Conservation (phyloP, 805 yeast genomes). For the Ogataea haglerorum region DNA sequence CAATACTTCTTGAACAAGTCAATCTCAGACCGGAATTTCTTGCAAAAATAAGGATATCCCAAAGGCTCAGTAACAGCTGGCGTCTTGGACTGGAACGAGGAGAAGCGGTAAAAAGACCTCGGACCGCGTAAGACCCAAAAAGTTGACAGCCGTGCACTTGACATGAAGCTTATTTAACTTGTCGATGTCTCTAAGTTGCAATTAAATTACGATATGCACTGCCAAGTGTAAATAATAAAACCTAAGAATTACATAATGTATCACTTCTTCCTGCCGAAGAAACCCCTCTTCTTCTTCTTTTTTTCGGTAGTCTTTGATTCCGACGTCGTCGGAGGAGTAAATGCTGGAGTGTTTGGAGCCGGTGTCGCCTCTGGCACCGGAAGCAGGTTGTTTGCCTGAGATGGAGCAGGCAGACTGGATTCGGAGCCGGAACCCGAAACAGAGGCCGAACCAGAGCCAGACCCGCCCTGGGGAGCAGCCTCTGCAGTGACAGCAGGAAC, state of each 20-base stretch:
- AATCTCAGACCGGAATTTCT: conserved; percentile 21
- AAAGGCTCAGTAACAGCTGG: conserved; percentile 12
- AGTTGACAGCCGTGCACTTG: neutral
- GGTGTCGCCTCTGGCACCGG: conserved; percentile 32
- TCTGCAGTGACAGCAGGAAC: neutral
- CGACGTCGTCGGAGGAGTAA: conserved; percentile 40
- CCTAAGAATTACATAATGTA: conserved; percentile 15
- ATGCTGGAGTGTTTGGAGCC: conserved; percentile 47
- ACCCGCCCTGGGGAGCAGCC: neutral
- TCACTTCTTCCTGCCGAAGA: conserved; percentile 69
- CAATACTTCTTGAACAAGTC: conserved; percentile 12
- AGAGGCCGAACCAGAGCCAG: conserved; percentile 1
- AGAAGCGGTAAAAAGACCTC: neutral
- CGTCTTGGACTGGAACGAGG: neutral
- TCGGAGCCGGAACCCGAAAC: conserved; percentile 3
- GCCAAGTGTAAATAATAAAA: neutral
- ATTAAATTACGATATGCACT: neutral
- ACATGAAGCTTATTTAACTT: neutral
- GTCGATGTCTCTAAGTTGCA: neutral
- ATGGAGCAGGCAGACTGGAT: conserved; percentile 8
- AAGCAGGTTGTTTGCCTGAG: conserved; percentile 10
- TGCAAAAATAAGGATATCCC: conserved; percentile 23
- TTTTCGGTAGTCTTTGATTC: conserved; percentile 32
- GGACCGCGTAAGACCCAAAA: neutral
- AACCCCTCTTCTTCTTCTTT: conserved; percentile 57